Conservation (phyloP, 2,329 filamentous ascomycete species). For the Thielaviopsis ethacetica region DNA sequence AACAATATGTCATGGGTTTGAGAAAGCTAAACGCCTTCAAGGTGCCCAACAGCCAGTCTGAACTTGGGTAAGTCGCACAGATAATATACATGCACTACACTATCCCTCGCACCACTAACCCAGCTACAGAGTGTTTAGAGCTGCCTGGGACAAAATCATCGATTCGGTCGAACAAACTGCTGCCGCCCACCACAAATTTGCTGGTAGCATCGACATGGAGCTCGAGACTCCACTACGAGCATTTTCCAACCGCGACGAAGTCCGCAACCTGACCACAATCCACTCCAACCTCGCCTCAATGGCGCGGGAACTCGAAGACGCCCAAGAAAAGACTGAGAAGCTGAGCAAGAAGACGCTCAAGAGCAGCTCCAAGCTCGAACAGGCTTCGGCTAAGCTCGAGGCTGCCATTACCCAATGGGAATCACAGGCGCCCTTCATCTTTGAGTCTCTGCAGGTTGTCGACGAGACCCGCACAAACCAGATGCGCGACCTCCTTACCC, state of each 20-base stretch:
- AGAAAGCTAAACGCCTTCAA: conserved; percentile 64
- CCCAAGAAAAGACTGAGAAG: conserved; percentile 75
- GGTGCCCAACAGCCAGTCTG: conserved; percentile 57
- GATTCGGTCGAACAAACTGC: conserved; percentile 66
- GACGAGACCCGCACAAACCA: conserved; percentile 85
- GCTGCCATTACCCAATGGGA: conserved; percentile 78
- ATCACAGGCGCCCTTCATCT: conserved; percentile 84
- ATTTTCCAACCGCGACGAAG: conserved; percentile 59
- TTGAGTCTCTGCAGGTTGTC: conserved; percentile 77
- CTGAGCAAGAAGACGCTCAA: conserved; percentile 63
- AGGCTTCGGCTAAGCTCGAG: conserved; percentile 56
- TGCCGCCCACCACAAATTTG: conserved; percentile 65
- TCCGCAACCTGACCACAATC: conserved; percentile 65
- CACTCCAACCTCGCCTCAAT: conserved; percentile 64
- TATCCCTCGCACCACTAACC: not conserved
- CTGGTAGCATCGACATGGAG: conserved; percentile 70
- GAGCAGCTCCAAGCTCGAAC: conserved; percentile 61
- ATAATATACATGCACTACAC: not conserved
- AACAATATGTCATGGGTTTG: conserved; percentile 69
- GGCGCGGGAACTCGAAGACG: conserved; percentile 70
- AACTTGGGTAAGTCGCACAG: conserved; percentile 66
- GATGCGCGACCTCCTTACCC: conserved; percentile 76
- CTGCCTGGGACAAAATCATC: conserved; percentile 79
- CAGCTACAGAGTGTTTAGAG: conserved; percentile 59
- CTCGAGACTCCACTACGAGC: conserved; percentile 70